Evolutionary conservation across 805 yeast species (phyloP), one percentile per base, ranked within the genome.

Genomic region (Lachancea fermentati): DNA sequence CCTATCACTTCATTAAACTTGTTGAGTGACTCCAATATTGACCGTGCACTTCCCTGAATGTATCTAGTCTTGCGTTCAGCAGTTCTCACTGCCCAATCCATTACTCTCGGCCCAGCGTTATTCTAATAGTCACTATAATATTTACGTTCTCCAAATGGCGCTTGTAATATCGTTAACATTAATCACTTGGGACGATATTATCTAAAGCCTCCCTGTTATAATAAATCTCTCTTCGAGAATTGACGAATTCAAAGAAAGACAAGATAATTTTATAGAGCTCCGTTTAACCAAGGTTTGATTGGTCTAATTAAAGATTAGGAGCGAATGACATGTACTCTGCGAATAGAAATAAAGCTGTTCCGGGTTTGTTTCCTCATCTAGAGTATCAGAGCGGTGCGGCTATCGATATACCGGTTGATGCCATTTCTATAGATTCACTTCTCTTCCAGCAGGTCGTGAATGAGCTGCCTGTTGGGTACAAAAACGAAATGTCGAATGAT

Each of bases 71-170:
- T 57, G 36, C 47, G 53, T 38, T 49, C 49, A 25, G 63, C 61
- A 18, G 63, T 57, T 33, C 43, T 36, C 12, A 54, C 45, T 15
- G 55, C 58, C 62, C 63, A 56, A 43, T 59, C 62, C 64, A 59
- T 59, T 32, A 30, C 41, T 16, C 19, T n/a, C n/a, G n/a, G n/a
- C n/a, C n/a, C n/a, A n/a, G n/a, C n/a, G 12, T 12, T 25, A 25
- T 25, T 9, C 29, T 25, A n/a, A n/a, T n/a, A n/a, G n/a, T n/a
- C n/a, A n/a, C n/a, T n/a, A n/a, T n/a, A n/a, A n/a, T n/a, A 7
- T 24, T 24, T 22, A 7, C 26, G 9, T 22, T n/a, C 17, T 28
- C 11, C 14, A 13, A 19, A 25, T 24, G 28, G 18, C 19, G 37
- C 24, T 22, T 34, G 37, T 34, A 22, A n/a, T 22, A 22, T 22